Percentiles rank a stretch among this genome's conserved stretches.
Evolutionary conservation across 1,284 basidiomycete genomes (phyloP).

Genomic region (Puccinia triticina): DNA sequence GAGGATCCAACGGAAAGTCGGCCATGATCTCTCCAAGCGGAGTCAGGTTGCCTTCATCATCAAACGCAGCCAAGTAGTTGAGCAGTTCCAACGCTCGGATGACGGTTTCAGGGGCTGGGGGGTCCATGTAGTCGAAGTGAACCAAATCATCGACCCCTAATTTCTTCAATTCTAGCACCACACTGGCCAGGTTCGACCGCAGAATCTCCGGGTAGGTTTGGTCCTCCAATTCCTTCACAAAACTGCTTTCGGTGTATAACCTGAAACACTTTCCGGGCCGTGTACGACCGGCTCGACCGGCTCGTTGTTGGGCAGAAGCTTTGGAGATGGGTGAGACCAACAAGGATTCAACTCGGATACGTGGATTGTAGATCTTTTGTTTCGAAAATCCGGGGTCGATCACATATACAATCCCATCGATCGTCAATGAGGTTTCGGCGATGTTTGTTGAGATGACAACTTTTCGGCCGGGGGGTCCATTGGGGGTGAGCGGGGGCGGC

Average conservation of each 20-base stretch:
- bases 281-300: conserved; percentile 93
- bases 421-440: conserved; percentile 95
- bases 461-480: conserved; percentile 84
- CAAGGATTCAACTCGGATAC: conserved; percentile 92
- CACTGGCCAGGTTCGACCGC: conserved; percentile 72
- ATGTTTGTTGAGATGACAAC: conserved; percentile 96
- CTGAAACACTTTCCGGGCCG: conserved; percentile 96
- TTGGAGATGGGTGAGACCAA: conserved; percentile 95
- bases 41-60: conserved; percentile 92
- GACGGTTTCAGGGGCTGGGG: conserved; percentile 93
- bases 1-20: conserved; percentile 96
- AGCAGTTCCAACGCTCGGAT: conserved; percentile 96
- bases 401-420: conserved; percentile 98
- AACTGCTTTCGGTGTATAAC: conserved; percentile 95
- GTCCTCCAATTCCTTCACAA: conserved; percentile 90
- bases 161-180: conserved; percentile 90
- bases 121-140: conserved; percentile 92
- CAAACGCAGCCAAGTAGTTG: conserved; percentile 87
- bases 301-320: conserved; percentile 91
- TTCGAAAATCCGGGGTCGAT: conserved; percentile 98
- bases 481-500: conserved; percentile 68
- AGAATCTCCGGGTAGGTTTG: conserved; percentile 96
- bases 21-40: conserved; percentile 89
- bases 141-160: conserved; percentile 73
- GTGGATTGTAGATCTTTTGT: conserved; percentile 95